Conservation (phyloP, 306 rosid species). For the Inga laurina region DNA sequence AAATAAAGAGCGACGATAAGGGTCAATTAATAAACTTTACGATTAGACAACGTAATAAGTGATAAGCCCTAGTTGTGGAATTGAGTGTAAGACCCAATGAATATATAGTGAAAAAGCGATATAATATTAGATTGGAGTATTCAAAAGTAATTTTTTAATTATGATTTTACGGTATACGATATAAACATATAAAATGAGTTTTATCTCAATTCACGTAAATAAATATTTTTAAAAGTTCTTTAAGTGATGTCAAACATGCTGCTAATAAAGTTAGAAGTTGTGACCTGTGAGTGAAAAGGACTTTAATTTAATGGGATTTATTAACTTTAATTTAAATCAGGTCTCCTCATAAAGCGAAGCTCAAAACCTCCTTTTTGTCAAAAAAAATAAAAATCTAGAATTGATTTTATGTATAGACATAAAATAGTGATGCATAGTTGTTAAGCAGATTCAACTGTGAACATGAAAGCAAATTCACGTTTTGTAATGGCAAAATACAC, state of each 20-base stretch:
- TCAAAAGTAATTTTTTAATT: too few relatives aligned
- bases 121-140: not conserved
- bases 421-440: not conserved
- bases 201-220: too few relatives aligned
- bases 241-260: too few relatives aligned
- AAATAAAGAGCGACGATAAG: not conserved
- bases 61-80: not conserved
- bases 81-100: not conserved
- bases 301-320: not conserved
- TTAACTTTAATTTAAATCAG: not conserved
- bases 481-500: not conserved
- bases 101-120: constrained; percentile 2
- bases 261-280: not conserved
- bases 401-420: not conserved
- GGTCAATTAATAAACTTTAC: not conserved
- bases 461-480: not conserved
- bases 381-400: too few relatives aligned
- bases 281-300: constrained; percentile 4
- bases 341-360: not conserved
- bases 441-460: not conserved
- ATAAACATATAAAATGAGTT: too few relatives aligned
- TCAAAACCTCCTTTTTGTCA: too few relatives aligned
- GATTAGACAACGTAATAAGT: not conserved
- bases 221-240: too few relatives aligned
- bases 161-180: too few relatives aligned